These are phyloP conservation scores for Mycena kentingensis DNA, from an alignment of 768 basidiomycete genomes.

Conservation along the genomic window DNA sequence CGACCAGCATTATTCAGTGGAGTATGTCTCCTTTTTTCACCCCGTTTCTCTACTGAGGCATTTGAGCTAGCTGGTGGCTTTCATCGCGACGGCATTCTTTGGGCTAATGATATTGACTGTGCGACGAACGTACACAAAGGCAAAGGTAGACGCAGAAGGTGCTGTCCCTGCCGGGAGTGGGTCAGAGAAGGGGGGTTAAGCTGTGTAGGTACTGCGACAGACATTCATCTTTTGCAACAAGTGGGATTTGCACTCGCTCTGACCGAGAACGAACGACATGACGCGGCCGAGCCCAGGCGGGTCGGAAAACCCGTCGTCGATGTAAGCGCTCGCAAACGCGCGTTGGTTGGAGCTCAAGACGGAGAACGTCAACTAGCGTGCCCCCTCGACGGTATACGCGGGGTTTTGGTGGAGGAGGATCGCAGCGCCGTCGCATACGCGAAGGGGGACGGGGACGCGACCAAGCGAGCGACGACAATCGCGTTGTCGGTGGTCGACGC, in stretches of 20 bases:
- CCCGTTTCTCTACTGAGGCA: no score
- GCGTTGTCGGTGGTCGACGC: constrained; percentile 42
- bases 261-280: no score
- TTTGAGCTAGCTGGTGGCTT: no score
- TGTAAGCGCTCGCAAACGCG: constrained; percentile 61
- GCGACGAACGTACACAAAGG: no score
- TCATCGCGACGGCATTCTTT: no score
- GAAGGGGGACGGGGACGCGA: constrained; percentile 77
- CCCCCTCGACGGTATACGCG: constrained; percentile 69
- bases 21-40: neutral
- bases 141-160: no score
- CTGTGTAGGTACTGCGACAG: no score
- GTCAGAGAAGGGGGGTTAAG: no score
- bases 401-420: constrained; percentile 64
- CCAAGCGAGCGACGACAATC: constrained; percentile 64
- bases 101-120: no score
- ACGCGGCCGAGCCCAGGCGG: constrained; percentile 55
- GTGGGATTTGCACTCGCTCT: no score
- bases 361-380: constrained; percentile 56
- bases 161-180: no score
- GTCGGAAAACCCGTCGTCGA: constrained; percentile 70
- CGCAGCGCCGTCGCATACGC: constrained; percentile 69
- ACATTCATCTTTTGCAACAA: no score
- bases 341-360: constrained; percentile 32
- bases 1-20: constrained; percentile 42